A percentile compares a stretch with the other conserved stretches of the same genome.
Conservation (phyloP, 164 flowering plant species). For the Pachysandra terminalis region DNA sequence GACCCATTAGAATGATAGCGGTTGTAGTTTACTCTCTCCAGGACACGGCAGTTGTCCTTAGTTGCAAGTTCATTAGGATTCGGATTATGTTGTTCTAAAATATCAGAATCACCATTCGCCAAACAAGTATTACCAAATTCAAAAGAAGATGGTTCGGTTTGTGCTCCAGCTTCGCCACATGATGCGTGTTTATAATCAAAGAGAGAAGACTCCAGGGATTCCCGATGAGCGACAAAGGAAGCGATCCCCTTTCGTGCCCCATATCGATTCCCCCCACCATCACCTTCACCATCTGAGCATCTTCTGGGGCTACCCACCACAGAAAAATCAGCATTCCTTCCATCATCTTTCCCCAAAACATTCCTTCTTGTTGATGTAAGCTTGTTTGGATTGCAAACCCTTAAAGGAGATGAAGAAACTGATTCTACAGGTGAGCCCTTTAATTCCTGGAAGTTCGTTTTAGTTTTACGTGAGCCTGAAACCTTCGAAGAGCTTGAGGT, state of each 20-base stretch:
- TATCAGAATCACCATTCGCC: conserved; percentile 26
- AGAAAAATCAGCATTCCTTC: conserved; percentile 25
- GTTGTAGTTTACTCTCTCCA: conserved; percentile 27
- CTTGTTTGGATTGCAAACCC: conserved; percentile 49
- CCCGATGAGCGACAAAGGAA: conserved; percentile 23
- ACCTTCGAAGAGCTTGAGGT: conserved; percentile 95
- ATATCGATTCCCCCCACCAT: conserved; percentile 37
- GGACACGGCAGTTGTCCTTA: conserved; percentile 25
- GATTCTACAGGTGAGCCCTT: conserved; percentile 95
- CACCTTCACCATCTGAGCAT: conserved; percentile 52
- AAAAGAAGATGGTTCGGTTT: conserved; percentile 17
- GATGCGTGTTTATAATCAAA: conserved; percentile 30
- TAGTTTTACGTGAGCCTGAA: conserved; percentile 66
- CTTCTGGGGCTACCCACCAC: conserved; percentile 33
- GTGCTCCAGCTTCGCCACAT: conserved; percentile 26
- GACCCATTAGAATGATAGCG: conserved; percentile 38
- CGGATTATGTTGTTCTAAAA: conserved; percentile 22
- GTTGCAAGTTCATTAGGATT: conserved; percentile 20
- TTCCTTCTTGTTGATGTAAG: conserved; percentile 29
- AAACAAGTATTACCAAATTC: conserved; percentile 23
- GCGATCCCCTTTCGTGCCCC: conserved; percentile 32
- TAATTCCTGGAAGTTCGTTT: conserved; percentile 46
- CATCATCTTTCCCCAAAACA: conserved; percentile 35
- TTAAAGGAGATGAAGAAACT: conserved; percentile 90
- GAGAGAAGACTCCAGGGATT: conserved; percentile 34